phyloP scores from a whole-genome alignment of 2,329 filamentous ascomycete species.

The Sphaceloma murrayae region DNA sequence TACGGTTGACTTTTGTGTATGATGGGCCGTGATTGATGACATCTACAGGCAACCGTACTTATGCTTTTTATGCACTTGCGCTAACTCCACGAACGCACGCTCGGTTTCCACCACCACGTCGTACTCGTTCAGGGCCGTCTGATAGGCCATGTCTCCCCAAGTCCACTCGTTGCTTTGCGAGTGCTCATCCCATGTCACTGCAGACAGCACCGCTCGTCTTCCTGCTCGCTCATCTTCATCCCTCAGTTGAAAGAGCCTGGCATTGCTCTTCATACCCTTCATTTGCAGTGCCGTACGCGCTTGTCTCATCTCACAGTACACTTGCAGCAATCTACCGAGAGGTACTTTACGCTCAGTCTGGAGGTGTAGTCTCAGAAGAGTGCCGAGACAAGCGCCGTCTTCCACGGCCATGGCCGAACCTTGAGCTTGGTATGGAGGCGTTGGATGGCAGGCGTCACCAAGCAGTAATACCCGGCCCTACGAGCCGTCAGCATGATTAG shows the following conservation, averaged over 20 bases:
- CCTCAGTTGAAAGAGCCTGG: neutral
- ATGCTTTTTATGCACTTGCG: too few relatives aligned
- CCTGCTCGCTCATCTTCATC: neutral
- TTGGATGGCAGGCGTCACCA: slow-evolving; percentile 59
- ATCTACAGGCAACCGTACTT: too few relatives aligned
- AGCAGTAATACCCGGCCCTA: slow-evolving; percentile 46
- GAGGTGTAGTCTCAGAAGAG: neutral
- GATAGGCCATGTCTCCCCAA: slow-evolving; percentile 10
- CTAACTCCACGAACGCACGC: neutral
- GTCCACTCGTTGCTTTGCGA: neutral
- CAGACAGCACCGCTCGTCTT: neutral
- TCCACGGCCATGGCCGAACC: slow-evolving; percentile 61
- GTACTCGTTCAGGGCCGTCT: slow-evolving; percentile 4
- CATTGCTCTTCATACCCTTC: slow-evolving; percentile 3
- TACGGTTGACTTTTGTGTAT: too few relatives aligned
- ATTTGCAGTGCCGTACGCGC: slow-evolving; percentile 3
- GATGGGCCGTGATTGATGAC: too few relatives aligned
- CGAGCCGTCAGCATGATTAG: neutral
- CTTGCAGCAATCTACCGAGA: neutral
- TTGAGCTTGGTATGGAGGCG: slow-evolving; percentile 57
- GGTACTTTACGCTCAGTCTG: too few relatives aligned
- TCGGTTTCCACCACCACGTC: neutral
- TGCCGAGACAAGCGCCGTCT: slow-evolving; percentile 25
- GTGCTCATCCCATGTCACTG: neutral
- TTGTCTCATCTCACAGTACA: slow-evolving; percentile 3